Evolutionary conservation across 108 stramenopile genomes (phyloP).

Genomic region (Pseudonitzschia multiseries): DNA sequence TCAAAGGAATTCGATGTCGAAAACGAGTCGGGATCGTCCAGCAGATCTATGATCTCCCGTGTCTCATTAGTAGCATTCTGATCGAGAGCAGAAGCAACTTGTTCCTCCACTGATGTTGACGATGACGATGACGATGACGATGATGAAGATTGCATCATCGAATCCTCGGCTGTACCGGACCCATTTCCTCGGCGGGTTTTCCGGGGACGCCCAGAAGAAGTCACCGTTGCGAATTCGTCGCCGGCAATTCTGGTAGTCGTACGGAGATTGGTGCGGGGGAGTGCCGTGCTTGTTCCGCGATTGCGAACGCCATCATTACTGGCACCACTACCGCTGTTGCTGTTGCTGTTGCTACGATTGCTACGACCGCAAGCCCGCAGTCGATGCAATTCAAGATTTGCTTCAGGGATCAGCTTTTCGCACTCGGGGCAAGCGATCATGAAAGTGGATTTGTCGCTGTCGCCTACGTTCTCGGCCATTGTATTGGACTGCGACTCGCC

Average conservation of each 20-base stretch:
- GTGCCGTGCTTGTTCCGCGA: neutral
- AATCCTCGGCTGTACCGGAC: neutral
- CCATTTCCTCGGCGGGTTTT: conserved; percentile 5
- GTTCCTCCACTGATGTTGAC: neutral
- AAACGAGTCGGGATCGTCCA: neutral
- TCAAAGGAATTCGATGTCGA: neutral
- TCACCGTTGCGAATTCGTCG: neutral
- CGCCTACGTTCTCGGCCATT: neutral
- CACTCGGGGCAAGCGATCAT: conserved; percentile 32
- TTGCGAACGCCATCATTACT: neutral
- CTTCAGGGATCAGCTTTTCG: conserved; percentile 30
- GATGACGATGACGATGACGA: neutral
- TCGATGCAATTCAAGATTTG: conserved; percentile 35
- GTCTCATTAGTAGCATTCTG: neutral
- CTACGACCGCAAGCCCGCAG: conserved; percentile 22
- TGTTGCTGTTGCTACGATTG: neutral
- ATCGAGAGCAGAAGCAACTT: neutral
- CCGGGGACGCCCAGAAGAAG: conserved; percentile 6
- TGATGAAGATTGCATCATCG: neutral
- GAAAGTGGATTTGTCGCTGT: neutral
- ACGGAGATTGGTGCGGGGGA: neutral
- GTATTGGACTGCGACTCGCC: neutral
- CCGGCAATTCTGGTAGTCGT: neutral
- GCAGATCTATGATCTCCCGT: conserved; percentile 6
- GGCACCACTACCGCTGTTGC: neutral